A percentile compares a stretch with the other conserved stretches of the same genome.
Conservation (phyloP, 2,329 filamentous ascomycete species). For the Fusarium equiseti region DNA sequence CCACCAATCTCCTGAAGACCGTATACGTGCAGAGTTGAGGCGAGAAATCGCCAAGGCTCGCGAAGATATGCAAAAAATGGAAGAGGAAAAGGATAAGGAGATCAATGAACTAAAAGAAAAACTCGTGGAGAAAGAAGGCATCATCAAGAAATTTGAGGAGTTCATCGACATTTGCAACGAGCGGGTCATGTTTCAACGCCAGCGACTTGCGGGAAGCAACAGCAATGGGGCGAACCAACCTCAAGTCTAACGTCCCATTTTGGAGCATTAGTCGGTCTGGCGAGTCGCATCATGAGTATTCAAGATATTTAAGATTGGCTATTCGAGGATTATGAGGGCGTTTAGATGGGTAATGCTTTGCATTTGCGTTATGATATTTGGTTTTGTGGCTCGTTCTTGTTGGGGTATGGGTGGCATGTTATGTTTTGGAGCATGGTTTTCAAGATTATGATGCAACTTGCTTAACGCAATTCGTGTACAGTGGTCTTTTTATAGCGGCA, state of each 20-base stretch:
- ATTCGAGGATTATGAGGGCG: slow-evolving; percentile 36
- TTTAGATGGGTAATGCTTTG: slow-evolving; percentile 29
- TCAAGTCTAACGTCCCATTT: slow-evolving; percentile 34
- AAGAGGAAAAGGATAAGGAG: slow-evolving; percentile 68
- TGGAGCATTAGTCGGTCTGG: slow-evolving; percentile 35
- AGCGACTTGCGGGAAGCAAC: slow-evolving; percentile 59
- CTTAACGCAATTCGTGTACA: neutral
- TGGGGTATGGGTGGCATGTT: slow-evolving; percentile 39
- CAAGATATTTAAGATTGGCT: slow-evolving; percentile 14
- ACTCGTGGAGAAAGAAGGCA: slow-evolving; percentile 72
- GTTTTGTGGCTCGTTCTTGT: slow-evolving; percentile 22
- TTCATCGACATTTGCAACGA: slow-evolving; percentile 78
- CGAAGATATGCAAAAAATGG: slow-evolving; percentile 67
- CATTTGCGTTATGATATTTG: slow-evolving; percentile 20
- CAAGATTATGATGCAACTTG: slow-evolving; percentile 38
- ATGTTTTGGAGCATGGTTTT: slow-evolving; percentile 37
- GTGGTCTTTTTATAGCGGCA: neutral
- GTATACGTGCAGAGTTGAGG: slow-evolving; percentile 71
- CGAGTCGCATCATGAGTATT: slow-evolving; percentile 27
- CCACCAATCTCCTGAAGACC: slow-evolving; percentile 71
- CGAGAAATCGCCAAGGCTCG: slow-evolving; percentile 69
- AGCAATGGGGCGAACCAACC: slow-evolving; percentile 46
- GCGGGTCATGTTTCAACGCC: slow-evolving; percentile 72
- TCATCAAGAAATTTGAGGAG: slow-evolving; percentile 74
- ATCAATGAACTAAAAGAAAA: slow-evolving; percentile 69